Evolutionary conservation across 148 eudicot genomes (phyloP).

Genomic region (Camellia granthamiana): DNA sequence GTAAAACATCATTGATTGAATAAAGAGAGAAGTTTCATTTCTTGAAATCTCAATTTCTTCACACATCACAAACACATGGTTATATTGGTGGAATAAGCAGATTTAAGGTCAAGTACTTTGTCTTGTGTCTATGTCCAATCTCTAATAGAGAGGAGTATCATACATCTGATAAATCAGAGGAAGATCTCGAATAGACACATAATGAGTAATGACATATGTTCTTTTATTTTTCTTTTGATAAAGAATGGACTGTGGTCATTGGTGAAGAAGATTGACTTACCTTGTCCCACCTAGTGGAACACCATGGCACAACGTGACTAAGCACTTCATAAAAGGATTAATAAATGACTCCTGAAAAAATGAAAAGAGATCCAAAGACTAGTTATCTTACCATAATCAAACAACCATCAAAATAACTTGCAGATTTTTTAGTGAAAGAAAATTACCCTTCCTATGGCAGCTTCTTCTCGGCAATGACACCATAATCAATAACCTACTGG

Average conservation of each 20-base stretch:
- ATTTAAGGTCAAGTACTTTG: background rate
- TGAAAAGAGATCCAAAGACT: background rate
- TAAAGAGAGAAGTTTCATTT: too few relatives aligned
- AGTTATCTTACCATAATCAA: background rate
- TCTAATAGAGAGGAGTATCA: too few relatives aligned
- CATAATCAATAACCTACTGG: constrained; percentile 81
- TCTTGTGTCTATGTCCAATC: background rate
- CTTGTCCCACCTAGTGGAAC: constrained; percentile 94
- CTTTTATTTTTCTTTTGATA: background rate
- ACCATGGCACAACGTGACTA: constrained; percentile 68
- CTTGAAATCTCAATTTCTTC: too few relatives aligned
- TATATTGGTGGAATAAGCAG: background rate
- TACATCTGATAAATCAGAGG: background rate
- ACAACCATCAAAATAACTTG: background rate
- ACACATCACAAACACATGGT: background rate
- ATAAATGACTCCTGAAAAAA: constrained; percentile 53
- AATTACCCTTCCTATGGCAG: constrained; percentile 65
- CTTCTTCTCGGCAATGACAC: constrained; percentile 64
- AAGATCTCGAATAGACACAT: too few relatives aligned
- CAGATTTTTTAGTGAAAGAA: background rate
- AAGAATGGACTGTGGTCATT: background rate
- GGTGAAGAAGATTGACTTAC: constrained; percentile 40
- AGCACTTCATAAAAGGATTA: constrained; percentile 63
- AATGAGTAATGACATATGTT: too few relatives aligned
- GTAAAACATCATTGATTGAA: too few relatives aligned